A percentile compares a stretch with the other conserved stretches of the same genome.
phyloP scores from a whole-genome alignment of 139 green algal genomes.

The Tetradesmus obliquus region DNA sequence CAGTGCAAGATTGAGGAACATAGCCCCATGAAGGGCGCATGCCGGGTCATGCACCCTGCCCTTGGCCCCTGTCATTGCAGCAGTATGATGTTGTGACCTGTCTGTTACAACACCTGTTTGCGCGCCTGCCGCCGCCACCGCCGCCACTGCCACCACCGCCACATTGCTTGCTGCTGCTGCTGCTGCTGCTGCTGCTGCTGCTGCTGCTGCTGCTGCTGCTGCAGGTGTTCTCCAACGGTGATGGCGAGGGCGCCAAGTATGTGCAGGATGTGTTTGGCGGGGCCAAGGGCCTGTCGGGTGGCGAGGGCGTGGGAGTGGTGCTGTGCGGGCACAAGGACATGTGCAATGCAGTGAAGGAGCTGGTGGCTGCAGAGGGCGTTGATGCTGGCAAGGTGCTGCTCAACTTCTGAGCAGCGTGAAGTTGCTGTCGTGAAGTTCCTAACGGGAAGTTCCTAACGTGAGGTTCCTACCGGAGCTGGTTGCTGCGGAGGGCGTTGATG shows the following conservation, averaged over 20 bases:
- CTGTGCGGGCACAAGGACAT: constrained; percentile 94
- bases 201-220: background rate
- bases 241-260: constrained; percentile 22
- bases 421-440: too few relatives aligned
- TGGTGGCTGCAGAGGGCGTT: constrained; percentile 72
- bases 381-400: constrained; percentile 66
- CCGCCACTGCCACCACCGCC: too few relatives aligned
- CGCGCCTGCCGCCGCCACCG: background rate
- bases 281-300: constrained; percentile 35
- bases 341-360: constrained; percentile 73
- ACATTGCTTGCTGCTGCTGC: too few relatives aligned
- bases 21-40: too few relatives aligned
- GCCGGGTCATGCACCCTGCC: too few relatives aligned
- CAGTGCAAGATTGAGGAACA: too few relatives aligned
- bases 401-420: constrained; percentile 76
- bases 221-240: constrained; percentile 10
- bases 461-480: constrained; percentile 54
- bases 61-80: too few relatives aligned
- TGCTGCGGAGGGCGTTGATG: constrained; percentile 63
- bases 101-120: background rate
- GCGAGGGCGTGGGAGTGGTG: constrained; percentile 67
- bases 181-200: background rate
- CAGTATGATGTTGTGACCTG: background rate
- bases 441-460: too few relatives aligned
- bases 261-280: constrained; percentile 81